phyloP scores from a whole-genome alignment of 805 yeast species.

The Isabelozyma rhagii region DNA sequence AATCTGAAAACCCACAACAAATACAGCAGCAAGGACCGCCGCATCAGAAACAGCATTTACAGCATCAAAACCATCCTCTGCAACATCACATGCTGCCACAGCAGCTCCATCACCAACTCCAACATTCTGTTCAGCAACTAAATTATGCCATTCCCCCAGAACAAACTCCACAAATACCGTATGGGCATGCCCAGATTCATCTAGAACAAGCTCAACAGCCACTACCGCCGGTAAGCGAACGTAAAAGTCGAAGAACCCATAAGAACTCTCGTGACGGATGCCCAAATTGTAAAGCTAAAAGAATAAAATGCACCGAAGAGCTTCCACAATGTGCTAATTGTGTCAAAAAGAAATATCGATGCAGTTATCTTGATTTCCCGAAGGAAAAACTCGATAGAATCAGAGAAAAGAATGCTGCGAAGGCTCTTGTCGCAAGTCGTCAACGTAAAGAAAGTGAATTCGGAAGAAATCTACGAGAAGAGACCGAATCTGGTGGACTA shows the following conservation, averaged over 20 bases:
- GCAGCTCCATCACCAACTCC: background rate
- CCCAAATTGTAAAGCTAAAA: conserved; percentile 41
- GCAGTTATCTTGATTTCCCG: conserved; percentile 42
- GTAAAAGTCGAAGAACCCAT: conserved; percentile 33
- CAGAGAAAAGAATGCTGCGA: conserved; percentile 29
- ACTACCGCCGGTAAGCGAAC: conserved; percentile 7
- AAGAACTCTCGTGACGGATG: conserved; percentile 41
- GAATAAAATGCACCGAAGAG: conserved; percentile 44
- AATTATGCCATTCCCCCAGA: background rate
- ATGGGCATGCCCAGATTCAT: background rate
- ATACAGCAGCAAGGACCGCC: background rate
- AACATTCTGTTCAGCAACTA: background rate
- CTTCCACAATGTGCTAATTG: conserved; percentile 40
- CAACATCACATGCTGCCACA: background rate
- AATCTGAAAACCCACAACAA: background rate
- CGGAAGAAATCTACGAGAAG: too few species aligned
- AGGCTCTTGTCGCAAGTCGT: conserved; percentile 7
- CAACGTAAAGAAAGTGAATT: background rate
- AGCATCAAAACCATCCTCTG: background rate
- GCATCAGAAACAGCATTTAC: background rate
- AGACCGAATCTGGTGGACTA: too few species aligned
- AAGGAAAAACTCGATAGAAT: conserved; percentile 32
- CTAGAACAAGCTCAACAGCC: background rate
- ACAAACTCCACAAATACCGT: background rate
- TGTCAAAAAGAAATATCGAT: conserved; percentile 31